phyloP scores from a whole-genome alignment of 208 protist species.

The Herpetomonas samuelpessoai region DNA sequence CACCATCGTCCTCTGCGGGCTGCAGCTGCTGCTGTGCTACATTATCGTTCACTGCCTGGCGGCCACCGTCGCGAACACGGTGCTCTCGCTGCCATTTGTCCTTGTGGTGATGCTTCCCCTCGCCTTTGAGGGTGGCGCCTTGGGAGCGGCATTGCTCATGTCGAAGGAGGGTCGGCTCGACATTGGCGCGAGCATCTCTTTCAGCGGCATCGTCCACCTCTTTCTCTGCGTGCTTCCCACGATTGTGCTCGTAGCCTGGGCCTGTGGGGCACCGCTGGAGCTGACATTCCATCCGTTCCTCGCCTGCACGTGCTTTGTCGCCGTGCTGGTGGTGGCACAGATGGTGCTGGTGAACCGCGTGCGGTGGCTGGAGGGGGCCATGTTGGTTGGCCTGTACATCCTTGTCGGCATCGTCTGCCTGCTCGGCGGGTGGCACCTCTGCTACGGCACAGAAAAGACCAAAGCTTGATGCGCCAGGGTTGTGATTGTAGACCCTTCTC shows the following conservation, averaged over 20 bases:
- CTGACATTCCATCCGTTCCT: constrained; percentile 67
- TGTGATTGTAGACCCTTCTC: not conserved
- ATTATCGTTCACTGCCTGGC: constrained; percentile 36
- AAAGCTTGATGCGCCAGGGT: not conserved
- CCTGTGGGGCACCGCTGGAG: constrained; percentile 43
- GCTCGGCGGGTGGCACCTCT: constrained; percentile 41
- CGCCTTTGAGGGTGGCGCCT: constrained; percentile 46
- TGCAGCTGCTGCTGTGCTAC: constrained; percentile 30
- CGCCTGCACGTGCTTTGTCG: constrained; percentile 46
- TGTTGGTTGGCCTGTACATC: constrained; percentile 58
- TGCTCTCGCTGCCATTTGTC: constrained; percentile 45
- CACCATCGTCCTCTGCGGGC: constrained; percentile 12
- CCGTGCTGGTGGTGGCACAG: constrained; percentile 52
- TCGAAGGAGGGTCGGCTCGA: constrained; percentile 65
- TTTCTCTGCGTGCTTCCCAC: constrained; percentile 68
- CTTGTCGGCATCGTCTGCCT: constrained; percentile 40
- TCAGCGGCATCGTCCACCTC: constrained; percentile 67
- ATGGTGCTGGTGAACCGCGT: constrained; percentile 41
- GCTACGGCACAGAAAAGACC: constrained; percentile 1
- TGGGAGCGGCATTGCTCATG: constrained; percentile 54
- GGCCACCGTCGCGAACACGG: constrained; percentile 15
- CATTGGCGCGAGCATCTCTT: constrained; percentile 65
- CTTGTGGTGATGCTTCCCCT: constrained; percentile 59
- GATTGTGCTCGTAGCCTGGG: constrained; percentile 51
- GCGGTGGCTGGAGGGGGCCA: constrained; percentile 63